Conservation (phyloP, 139 green algal genomes). For the Mesostigma viride region DNA sequence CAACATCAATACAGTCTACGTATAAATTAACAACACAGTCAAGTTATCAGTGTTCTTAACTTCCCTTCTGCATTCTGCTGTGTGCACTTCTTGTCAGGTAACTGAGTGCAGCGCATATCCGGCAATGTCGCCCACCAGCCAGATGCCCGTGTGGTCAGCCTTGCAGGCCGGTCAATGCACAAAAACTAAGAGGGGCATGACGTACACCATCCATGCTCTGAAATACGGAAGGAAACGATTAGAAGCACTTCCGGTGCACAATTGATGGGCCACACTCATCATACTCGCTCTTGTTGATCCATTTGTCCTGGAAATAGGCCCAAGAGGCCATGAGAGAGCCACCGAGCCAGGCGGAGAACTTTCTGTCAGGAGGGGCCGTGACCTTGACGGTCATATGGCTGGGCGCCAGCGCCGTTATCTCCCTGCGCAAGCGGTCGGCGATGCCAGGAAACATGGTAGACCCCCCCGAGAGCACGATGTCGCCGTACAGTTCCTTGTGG, state of each 20-base stretch:
- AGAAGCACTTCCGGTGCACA: slow-evolving; percentile 87
- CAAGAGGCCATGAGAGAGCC: slow-evolving; percentile 44
- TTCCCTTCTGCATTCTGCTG: no score
- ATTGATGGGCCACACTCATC: slow-evolving; percentile 85
- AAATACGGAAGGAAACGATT: no score
- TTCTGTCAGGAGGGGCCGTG: slow-evolving; percentile 40
- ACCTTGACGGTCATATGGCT: slow-evolving; percentile 45
- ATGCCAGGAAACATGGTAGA: slow-evolving; percentile 42
- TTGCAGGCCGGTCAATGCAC: no score
- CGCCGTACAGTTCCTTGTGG: slow-evolving; percentile 39
- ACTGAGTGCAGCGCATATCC: no score
- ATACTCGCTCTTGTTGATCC: slow-evolving; percentile 65
- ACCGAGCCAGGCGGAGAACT: slow-evolving; percentile 47
- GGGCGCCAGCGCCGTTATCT: slow-evolving; percentile 35
- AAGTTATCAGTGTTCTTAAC: no score
- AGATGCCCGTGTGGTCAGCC: no score
- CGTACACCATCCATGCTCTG: no score
- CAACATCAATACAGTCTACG: no score
- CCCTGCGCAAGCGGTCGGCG: slow-evolving; percentile 36
- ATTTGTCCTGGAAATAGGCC: slow-evolving; percentile 39
- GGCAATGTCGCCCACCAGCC: no score
- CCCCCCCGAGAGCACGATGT: slow-evolving; percentile 38
- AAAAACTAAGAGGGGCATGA: no score
- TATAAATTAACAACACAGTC: no score
- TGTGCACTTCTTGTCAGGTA: no score